phyloP scores from a whole-genome alignment of 768 basidiomycete genomes.

The Coprinopsis marcescibilis region DNA sequence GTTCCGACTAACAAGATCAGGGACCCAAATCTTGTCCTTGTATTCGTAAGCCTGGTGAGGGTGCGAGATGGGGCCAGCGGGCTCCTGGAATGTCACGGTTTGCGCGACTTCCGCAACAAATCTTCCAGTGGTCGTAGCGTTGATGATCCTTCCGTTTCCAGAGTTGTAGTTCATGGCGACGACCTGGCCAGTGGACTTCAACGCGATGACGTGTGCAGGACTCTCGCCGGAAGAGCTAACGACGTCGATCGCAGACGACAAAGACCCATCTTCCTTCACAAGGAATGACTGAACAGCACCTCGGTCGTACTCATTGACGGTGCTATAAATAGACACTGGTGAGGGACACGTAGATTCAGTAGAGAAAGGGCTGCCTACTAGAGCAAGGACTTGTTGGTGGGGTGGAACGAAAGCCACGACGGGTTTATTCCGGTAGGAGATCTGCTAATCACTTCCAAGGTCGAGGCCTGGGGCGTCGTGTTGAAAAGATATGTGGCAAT shows the following conservation, averaged over 20 bases:
- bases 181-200: constrained; percentile 49
- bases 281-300: constrained; percentile 26
- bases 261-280: constrained; percentile 33
- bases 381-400: constrained; percentile 10
- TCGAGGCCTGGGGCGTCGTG: constrained; percentile 6
- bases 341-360: background rate
- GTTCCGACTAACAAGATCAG: constrained; percentile 48
- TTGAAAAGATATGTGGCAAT: constrained; percentile 14
- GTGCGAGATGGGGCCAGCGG: constrained; percentile 41
- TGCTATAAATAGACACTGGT: background rate
- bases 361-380: constrained; percentile 8
- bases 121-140: constrained; percentile 34
- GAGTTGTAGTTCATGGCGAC: constrained; percentile 53
- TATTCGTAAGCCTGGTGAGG: constrained; percentile 64
- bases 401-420: constrained; percentile 13
- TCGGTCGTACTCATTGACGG: constrained; percentile 30
- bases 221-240: constrained; percentile 44
- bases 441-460: constrained; percentile 8
- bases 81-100: constrained; percentile 48
- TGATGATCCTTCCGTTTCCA: constrained; percentile 50
- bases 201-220: constrained; percentile 46
- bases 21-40: constrained; percentile 51
- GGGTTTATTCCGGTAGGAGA: constrained; percentile 13
- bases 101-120: background rate
- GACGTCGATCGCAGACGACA: constrained; percentile 43